Evolutionary conservation across 2,329 filamentous ascomycete species (phyloP).

Genomic region (Aspergillus brasiliensis): DNA sequence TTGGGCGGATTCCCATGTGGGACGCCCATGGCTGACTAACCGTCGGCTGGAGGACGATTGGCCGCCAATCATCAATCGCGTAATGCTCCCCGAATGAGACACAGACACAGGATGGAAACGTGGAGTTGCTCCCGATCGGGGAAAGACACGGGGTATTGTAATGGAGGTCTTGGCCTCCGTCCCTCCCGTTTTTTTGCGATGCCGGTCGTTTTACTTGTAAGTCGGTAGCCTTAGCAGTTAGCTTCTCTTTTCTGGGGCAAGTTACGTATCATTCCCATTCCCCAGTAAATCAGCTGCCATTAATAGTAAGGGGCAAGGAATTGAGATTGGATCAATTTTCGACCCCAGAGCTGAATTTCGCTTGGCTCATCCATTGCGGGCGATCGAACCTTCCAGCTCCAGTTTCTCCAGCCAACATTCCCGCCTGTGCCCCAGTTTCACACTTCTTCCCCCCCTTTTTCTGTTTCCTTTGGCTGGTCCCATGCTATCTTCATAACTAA

Average conservation of each 20-base stretch:
- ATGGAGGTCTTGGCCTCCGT: too few relatives aligned
- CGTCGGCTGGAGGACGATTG: neutral
- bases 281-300: neutral
- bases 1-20: slow-evolving; percentile 23
- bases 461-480: neutral
- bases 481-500: neutral
- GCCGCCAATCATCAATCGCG: neutral
- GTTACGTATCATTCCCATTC: neutral
- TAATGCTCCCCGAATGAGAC: neutral
- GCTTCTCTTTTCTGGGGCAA: neutral
- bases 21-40: slow-evolving; percentile 3
- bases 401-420: neutral
- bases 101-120: too few relatives aligned
- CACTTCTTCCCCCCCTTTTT: neutral
- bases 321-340: neutral
- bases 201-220: neutral
- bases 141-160: too few relatives aligned
- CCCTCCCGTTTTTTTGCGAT: neutral
- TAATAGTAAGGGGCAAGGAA: neutral
- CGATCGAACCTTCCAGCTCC: slow-evolving; percentile 1
- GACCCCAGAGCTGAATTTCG: neutral
- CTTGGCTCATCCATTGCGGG: neutral
- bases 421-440: neutral
- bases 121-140: neutral
- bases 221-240: neutral